Conservation (phyloP, 2,329 filamentous ascomycete species). For the Colletotrichum lentis region DNA sequence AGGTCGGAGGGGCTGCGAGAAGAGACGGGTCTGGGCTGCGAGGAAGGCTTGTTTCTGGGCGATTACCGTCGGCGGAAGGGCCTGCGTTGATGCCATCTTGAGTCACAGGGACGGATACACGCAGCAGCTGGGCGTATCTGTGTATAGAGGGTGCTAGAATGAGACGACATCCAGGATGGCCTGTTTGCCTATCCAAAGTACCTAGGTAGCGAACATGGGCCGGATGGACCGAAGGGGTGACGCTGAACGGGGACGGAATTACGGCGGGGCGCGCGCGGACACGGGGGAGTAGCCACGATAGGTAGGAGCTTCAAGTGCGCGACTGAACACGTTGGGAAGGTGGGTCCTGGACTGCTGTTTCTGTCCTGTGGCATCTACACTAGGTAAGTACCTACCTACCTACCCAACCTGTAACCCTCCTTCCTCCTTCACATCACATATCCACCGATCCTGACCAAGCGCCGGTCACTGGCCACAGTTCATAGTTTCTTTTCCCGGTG, state of each 20-base stretch:
- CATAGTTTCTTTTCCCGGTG: slow-evolving; percentile 7
- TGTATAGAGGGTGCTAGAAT: no score
- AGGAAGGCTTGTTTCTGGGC: slow-evolving; percentile 72
- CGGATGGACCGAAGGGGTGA: not conserved
- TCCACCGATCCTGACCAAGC: not conserved
- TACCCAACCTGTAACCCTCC: not conserved
- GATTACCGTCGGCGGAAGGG: slow-evolving; percentile 62
- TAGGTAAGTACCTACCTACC: not conserved
- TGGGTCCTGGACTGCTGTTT: not conserved
- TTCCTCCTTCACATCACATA: not conserved
- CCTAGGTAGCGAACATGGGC: not conserved
- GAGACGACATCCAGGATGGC: no score
- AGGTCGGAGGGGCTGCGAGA: slow-evolving; percentile 66
- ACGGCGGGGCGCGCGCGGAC: slow-evolving; percentile 13
- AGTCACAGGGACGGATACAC: not conserved
- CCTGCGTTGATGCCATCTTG: slow-evolving; percentile 24
- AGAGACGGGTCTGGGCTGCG: slow-evolving; percentile 66
- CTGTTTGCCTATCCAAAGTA: no score
- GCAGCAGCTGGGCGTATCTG: not conserved
- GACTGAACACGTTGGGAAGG: not conserved
- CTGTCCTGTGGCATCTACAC: not conserved
- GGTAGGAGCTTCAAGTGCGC: not conserved
- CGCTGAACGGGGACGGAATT: not conserved
- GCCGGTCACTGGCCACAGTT: not conserved
- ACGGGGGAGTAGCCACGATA: not conserved